Evolutionary conservation across 148 eudicot species (phyloP).

Genomic region (Rhododendron kiyosumense): DNA sequence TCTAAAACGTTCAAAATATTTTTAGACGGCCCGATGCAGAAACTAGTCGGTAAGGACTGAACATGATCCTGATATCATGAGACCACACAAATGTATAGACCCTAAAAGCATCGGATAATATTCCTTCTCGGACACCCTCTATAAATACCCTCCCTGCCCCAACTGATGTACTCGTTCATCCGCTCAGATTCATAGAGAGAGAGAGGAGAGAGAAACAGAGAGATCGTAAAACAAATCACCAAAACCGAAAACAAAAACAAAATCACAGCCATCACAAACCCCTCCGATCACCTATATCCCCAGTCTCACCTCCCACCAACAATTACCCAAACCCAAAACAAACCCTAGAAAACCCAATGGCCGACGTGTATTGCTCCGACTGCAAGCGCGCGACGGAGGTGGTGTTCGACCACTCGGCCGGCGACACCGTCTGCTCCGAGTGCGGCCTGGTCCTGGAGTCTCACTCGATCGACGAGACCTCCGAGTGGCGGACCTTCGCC

Average conservation of each 20-base stretch:
- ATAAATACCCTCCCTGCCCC: background rate
- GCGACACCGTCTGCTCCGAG: conserved; percentile 88
- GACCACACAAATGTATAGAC: background rate
- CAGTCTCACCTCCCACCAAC: background rate
- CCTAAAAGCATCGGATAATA: background rate
- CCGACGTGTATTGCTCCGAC: conserved; percentile 66
- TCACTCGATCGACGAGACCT: conserved; percentile 89
- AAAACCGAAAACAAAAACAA: background rate
- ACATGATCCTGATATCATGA: background rate
- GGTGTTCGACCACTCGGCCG: conserved; percentile 84
- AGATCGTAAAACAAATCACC: background rate
- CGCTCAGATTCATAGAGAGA: background rate
- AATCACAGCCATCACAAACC: background rate
- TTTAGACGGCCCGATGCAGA: no score
- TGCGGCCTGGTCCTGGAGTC: conserved; percentile 88
- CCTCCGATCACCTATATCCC: background rate
- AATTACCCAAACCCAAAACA: background rate
- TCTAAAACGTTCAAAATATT: no score
- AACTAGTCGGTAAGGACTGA: no score
- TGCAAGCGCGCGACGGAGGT: conserved; percentile 82
- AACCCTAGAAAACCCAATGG: conserved; percentile 17
- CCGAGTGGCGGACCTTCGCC: conserved; percentile 94
- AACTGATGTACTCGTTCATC: no score
- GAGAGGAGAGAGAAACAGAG: background rate
- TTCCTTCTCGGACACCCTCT: background rate